Base-by-base conservation (phyloP, 2,329 filamentous ascomycete species). In the Stromatinia cepivora region DNA sequence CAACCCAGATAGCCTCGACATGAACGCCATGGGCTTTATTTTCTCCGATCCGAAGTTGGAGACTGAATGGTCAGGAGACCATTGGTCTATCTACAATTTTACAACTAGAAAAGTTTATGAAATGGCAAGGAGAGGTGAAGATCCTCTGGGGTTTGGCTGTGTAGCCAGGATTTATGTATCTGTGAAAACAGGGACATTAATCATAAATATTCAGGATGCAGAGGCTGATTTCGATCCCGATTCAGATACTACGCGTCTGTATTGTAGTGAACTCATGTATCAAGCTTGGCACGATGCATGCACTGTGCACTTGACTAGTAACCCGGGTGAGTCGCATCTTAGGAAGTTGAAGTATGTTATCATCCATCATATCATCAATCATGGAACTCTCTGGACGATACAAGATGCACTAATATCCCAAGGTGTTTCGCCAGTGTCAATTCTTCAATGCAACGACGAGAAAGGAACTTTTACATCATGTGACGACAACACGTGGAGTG, bases 281-380 rank as follows among this genome's bases (percentile, higher is more conserved):
- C 59, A 63, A 52, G 31, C 31, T n/a, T 63, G 59, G 59, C 13
- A 22, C 22, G 59, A 50, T 28, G 13, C 45, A 11, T 63, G 59
- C 4, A 6, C 13, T 36, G 28, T 7, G 15, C 13, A 59, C 22
- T 20, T 20, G n/a, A 1, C n/a, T 20, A 17, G n/a, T 10, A 36
- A 39, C 4, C 22, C 5, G 20, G 25, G 17, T 15, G n/a, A 28
- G 5, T 42, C 36, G 2, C 15, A 28, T 28, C 1, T 31, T 4
- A 6, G 4, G 13, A 22, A 36, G 11, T 13, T 52, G 22, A 63
- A 36, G 22, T 63, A 36, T 13, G 11, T 63, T 4, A 4, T 50
- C 31, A 5, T 22, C 3, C 31, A 22, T 15, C 22, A 4, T 3
- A 39, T 63, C 36, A 13, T 25, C 4, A 63, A 63, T 10, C 31